Base-by-base conservation (phyloP, 164 flowering plant species). In the Magnolia changhungtana region DNA sequence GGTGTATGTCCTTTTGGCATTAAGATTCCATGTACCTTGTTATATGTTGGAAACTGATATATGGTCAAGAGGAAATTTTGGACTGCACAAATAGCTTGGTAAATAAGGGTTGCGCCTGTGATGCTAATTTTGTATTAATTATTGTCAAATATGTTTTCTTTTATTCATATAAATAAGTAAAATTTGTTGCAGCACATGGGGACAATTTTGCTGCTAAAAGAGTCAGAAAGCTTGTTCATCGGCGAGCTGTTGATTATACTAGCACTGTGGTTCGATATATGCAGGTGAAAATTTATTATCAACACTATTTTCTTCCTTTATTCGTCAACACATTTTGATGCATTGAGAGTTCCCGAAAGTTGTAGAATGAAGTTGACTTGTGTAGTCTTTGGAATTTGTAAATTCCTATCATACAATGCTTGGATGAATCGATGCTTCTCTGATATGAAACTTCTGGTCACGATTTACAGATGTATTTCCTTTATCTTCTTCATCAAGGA, bases 191-290 rank as follows among this genome's bases (percentile, higher is more conserved):
- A 94, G 98, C 88, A 80, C 92, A 91, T 84, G 91, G 85, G 37
- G 98, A 96, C 73, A 85, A 77, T 84, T 94, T 86, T 87, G 96
- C 86, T 73, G 97, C 92, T 45, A 96, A 90, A 85, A 91, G 99
- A 81, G 90, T 91, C 85, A 89, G 99, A 84, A 96, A 94, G 83
- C 90, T 87, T 78, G 92, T 93, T 0, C 99, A 96, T 71, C 88
- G 99, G 76, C 88, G 90, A 79, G 94, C 99, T 77, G 99, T 96
- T 74, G 99, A 96, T 81, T 94, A 96, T 79, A 96, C 99, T 5
- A 94, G 98, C 82, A 91, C 99, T 50, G 92, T 92, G 79, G 98
- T 96, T 37, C 87, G 97, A 75, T 94, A 90, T 76, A 88, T 88
- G 87, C 98, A 94, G 97, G 99, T 94, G 76, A 71, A 5, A 11